Base-by-base conservation (phyloP, 257 asterid genomes). In the Datura wrightii region DNA sequence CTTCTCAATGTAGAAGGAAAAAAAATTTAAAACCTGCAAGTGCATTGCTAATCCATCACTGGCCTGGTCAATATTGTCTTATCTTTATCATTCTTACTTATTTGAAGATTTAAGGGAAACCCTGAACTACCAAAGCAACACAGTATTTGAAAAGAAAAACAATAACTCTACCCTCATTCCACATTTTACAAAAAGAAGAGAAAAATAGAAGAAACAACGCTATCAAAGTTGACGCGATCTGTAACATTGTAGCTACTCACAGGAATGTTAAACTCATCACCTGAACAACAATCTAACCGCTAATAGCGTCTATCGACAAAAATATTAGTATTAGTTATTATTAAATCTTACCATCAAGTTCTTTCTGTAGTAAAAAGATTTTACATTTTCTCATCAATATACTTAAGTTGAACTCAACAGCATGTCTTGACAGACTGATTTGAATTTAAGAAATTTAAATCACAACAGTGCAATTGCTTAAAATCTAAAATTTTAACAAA, bases 151-250 rank as follows among this genome's bases (percentile, higher is more conserved):
- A 65, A 65, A 24, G 46, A 36, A 65, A 65, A 66, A 36, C 74
- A 66, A 36, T 6, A 36, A 36, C 42, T 2, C 46, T 36, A 66
- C 74, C 74, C 19, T 66, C 24, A 13, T 36, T 36, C 6, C 31
- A 67, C 31, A 67, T 67, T 67, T 67, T 67, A 67, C 76, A 15
- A 1, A 39, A 67, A 39, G 14, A 67, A 67, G 78, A 66, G 74
- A 67, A 39, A 67, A 65, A 34, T 8, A 11, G 44, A 36, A 63
- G 8, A 63, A 31, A 65, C 46, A 34, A 36, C 72, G 36, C 19
- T 36, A 34, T 63, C 70, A 62, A 63, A 34, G 15, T 63, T 3
- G 8, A 42, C 70, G 5, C 3, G 70, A 63, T 10, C 16, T 31
- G 3, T 31, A 63, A 63, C 71, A 63, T 11, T 11, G 72, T 18